Evolutionary conservation across 2,329 filamentous ascomycete species (phyloP), one percentile per base, ranked within the genome.

Genomic region (Talaromyces sp.): DNA sequence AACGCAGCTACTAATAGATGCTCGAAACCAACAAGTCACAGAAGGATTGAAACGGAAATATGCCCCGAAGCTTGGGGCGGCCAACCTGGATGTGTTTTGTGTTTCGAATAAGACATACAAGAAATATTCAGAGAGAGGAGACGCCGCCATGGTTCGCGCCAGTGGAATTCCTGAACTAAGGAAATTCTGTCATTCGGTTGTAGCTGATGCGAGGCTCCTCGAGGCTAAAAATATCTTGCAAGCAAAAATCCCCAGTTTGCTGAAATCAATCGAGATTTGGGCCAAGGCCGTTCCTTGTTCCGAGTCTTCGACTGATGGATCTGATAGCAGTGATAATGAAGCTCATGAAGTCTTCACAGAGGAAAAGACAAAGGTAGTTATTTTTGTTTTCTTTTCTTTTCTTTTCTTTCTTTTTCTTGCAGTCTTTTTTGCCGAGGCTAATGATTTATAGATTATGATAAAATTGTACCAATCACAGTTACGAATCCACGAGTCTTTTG

Each of bases 61-160:
- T 29, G 11, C 19, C 14, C 12, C 31, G 4, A 55, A 55, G 19
- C 14, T 43, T 9, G 27, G 3, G 4, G 54, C 21, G 3, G 32
- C 21, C 12, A 43, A n/a, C 2, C 24, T 55, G 31, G 32, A 43
- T 11, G 31, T 55, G 41, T 55, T 55, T 17, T 55, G 54, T 41
- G 5, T 55, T 21, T 55, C 54, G 10, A 55, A 55, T 27, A 55
- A 43, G 54, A 55, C 54, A 24, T 55, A 55, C 54, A 55, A 55
- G n/a, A 55, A 55, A 35, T 55, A 43, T 26, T 55, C 54, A 27
- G 21, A 43, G 17, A 2, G 17, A 24, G 54, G 54, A 17, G 24
- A 55, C 41, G 35, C 21, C 17, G 21, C n/a, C 24, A 55, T 55
- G 54, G 54, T 55, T 43, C 32, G 35, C 24, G 32, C 54, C 54